Conservation (phyloP, 768 basidiomycete genomes). For the Gymnopilus junonius region DNA sequence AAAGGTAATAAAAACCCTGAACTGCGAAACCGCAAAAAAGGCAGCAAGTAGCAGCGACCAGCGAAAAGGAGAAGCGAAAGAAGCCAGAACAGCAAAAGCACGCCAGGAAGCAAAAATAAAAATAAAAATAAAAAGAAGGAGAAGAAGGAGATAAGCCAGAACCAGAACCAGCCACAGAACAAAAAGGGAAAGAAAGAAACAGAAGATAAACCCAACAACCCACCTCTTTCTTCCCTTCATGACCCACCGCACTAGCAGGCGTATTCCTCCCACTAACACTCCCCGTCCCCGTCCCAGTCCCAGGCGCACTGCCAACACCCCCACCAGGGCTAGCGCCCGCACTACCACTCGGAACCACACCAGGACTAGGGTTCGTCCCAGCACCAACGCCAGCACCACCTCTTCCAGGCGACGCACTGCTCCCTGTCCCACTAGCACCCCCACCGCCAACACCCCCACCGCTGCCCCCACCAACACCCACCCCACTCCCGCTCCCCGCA, state of each 20-base stretch:
- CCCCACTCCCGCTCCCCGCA: conserved; percentile 17
- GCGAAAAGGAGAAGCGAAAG: neutral
- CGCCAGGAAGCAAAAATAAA: neutral
- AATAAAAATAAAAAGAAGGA: neutral
- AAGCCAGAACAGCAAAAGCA: too few species aligned
- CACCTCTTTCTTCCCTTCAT: conserved; percentile 35
- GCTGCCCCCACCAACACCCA: too few species aligned
- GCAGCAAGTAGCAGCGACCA: neutral
- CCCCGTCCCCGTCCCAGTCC: too few species aligned
- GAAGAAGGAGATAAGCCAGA: conserved; percentile 13
- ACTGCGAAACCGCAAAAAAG: too few species aligned
- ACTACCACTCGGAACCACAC: conserved; percentile 10
- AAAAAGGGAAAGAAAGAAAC: too few species aligned
- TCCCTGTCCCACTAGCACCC: conserved; percentile 13
- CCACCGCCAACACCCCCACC: neutral
- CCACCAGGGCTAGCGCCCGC: conserved; percentile 14
- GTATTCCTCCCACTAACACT: conserved; percentile 14
- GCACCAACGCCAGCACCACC: conserved; percentile 13
- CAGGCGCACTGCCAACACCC: too few species aligned
- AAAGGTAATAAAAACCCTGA: too few species aligned
- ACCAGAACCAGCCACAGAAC: too few species aligned
- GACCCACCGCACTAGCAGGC: conserved; percentile 22
- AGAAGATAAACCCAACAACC: too few species aligned
- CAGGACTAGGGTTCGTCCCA: too few species aligned
- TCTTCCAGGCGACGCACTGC: conserved; percentile 1